phyloP scores from a whole-genome alignment of 140 eudicot genomes.

The Anethum foeniculum region DNA sequence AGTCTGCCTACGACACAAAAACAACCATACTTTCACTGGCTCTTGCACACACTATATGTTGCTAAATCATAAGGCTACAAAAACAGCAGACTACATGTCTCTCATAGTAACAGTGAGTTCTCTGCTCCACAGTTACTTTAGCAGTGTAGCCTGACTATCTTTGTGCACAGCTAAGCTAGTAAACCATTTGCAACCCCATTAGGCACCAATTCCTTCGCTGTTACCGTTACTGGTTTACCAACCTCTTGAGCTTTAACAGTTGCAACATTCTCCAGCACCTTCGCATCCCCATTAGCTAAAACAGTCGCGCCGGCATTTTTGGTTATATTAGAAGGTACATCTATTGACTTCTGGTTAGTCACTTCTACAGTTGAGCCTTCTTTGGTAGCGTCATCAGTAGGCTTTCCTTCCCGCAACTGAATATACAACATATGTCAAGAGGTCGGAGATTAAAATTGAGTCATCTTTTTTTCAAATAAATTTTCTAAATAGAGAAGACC shows the following conservation, averaged over 20 bases:
- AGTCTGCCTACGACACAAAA: neutral
- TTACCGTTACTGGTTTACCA: constrained; percentile 20
- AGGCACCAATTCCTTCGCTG: constrained; percentile 31
- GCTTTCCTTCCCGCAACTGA: constrained; percentile 59
- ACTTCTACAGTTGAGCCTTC: constrained; percentile 21
- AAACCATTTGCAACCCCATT: constrained; percentile 43
- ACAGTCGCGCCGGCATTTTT: constrained; percentile 1
- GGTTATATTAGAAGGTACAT: constrained; percentile 1
- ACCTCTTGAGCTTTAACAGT: constrained; percentile 13
- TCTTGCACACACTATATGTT: neutral
- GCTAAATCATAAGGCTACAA: neutral
- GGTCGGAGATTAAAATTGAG: neutral
- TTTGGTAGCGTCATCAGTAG: constrained; percentile 30
- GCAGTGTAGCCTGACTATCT: neutral
- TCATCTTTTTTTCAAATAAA: neutral
- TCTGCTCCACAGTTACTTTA: neutral
- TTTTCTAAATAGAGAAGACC: neutral
- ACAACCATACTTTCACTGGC: neutral
- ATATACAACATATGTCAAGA: neutral
- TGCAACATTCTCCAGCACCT: constrained; percentile 10
- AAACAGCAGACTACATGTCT: neutral
- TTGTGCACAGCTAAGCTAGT: constrained; percentile 21
- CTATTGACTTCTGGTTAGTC: constrained; percentile 15
- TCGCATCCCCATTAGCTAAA: constrained; percentile 17
- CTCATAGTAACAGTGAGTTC: neutral